Conservation (phyloP, 2,329 filamentous ascomycete genomes). For the Fusarium sp. region DNA sequence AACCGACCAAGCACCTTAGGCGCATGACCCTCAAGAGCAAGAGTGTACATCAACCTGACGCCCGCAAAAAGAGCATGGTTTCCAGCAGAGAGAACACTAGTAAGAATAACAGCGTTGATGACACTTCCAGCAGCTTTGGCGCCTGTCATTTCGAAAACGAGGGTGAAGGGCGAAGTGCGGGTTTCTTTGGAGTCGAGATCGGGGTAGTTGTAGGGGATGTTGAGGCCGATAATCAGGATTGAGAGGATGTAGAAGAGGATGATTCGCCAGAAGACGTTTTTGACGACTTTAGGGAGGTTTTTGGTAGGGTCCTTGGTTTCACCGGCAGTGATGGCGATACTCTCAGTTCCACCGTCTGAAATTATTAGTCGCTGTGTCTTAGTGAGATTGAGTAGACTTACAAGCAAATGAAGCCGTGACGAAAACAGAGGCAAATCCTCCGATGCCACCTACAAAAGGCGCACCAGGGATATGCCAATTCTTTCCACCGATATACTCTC, state of each 20-base stretch:
- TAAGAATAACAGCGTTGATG: constrained; percentile 68
- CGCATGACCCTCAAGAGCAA: constrained; percentile 61
- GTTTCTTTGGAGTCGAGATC: constrained; percentile 49
- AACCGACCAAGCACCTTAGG: constrained; percentile 62
- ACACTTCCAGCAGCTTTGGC: constrained; percentile 63
- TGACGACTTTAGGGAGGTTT: constrained; percentile 71
- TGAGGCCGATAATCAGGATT: constrained; percentile 63
- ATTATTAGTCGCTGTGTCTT: background rate
- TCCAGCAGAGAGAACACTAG: constrained; percentile 53
- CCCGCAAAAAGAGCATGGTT: constrained; percentile 54
- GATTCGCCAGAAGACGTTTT: constrained; percentile 74
- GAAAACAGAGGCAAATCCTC: constrained; percentile 70
- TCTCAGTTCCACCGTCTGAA: constrained; percentile 66
- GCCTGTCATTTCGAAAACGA: constrained; percentile 70
- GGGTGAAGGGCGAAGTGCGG: constrained; percentile 59
- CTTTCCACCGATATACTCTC: constrained; percentile 67
- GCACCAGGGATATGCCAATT: constrained; percentile 70
- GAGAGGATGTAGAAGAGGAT: constrained; percentile 62
- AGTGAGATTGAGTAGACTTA: constrained; percentile 46
- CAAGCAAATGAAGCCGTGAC: constrained; percentile 69
- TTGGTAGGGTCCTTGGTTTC: constrained; percentile 72
- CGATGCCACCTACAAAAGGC: constrained; percentile 73
- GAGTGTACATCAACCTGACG: constrained; percentile 51
- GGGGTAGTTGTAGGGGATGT: constrained; percentile 66
- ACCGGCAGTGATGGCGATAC: constrained; percentile 73